Evolutionary conservation across 495 filamentous ascomycete genomes (phyloP).

Genomic region (Neurospora sp.): DNA sequence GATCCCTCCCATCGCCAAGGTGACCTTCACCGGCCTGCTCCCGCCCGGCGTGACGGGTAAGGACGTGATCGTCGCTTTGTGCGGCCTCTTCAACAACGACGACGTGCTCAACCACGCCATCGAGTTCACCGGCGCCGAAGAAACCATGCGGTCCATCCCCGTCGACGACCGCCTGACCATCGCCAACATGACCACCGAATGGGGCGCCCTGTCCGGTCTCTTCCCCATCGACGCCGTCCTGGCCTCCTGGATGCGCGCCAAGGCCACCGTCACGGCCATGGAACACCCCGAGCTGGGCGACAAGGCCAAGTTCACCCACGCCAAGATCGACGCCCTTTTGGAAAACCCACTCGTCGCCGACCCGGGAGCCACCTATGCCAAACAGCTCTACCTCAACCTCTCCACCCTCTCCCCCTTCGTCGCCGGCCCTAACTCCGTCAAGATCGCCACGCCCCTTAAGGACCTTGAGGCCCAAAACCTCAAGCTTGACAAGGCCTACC

Average conservation of each 20-base stretch:
- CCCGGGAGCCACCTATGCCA: slow-evolving; percentile 70
- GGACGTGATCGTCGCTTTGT: slow-evolving; percentile 87
- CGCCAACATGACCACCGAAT: slow-evolving; percentile 93
- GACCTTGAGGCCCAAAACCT: slow-evolving; percentile 68
- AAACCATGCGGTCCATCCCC: slow-evolving; percentile 64
- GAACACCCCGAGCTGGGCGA: slow-evolving; percentile 21
- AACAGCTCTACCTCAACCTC: slow-evolving; percentile 65
- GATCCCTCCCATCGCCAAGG: slow-evolving; percentile 72
- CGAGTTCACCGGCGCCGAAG: slow-evolving; percentile 73
- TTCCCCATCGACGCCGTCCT: slow-evolving; percentile 78
- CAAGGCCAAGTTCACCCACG: slow-evolving; percentile 51
- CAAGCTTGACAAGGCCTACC: slow-evolving; percentile 73
- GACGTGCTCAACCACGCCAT: slow-evolving; percentile 90
- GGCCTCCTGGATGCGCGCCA: slow-evolving; percentile 63
- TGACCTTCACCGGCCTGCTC: slow-evolving; percentile 65
- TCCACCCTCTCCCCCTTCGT: slow-evolving; percentile 80
- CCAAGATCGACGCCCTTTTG: slow-evolving; percentile 61
- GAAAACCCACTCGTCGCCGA: slow-evolving; percentile 59
- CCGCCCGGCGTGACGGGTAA: slow-evolving; percentile 84
- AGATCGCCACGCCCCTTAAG: slow-evolving; percentile 65
- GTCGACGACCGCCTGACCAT: slow-evolving; percentile 77
- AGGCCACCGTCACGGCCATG: slow-evolving; percentile 59
- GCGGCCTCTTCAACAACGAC: slow-evolving; percentile 77
- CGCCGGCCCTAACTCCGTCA: slow-evolving; percentile 86
- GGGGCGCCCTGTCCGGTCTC: slow-evolving; percentile 67